phyloP scores from a whole-genome alignment of 768 basidiomycete species.

The Leccinum variicolor region DNA sequence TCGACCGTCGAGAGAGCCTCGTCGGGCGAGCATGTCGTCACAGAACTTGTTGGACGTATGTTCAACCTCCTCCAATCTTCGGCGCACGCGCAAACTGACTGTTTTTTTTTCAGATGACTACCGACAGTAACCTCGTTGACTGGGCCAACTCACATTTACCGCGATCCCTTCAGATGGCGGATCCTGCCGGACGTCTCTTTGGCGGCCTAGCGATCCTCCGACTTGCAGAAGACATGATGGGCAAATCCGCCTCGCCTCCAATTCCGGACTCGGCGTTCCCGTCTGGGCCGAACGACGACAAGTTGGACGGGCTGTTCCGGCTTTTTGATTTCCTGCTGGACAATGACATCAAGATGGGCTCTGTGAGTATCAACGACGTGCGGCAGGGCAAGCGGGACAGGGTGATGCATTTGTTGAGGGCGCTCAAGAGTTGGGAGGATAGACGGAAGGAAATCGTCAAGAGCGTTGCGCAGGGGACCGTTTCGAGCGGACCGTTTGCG shows the following conservation, averaged over 20 bases:
- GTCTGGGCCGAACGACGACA: constrained; percentile 62
- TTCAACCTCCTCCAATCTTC: background rate
- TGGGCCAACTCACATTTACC: constrained; percentile 92
- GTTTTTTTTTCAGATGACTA: constrained; percentile 4
- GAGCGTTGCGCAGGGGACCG: constrained; percentile 44
- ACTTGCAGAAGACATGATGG: constrained; percentile 78
- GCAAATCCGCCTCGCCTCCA: constrained; percentile 59
- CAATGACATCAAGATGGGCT: constrained; percentile 88
- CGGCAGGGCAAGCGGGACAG: constrained; percentile 78
- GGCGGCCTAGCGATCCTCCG: constrained; percentile 80
- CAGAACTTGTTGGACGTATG: constrained; percentile 20
- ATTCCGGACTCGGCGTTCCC: constrained; percentile 82
- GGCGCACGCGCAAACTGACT: constrained; percentile 1
- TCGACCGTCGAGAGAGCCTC: constrained; percentile 64
- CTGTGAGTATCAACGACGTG: constrained; percentile 92
- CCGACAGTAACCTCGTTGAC: constrained; percentile 60
- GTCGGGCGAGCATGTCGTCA: constrained; percentile 38
- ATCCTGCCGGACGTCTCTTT: constrained; percentile 42
- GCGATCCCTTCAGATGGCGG: constrained; percentile 50
- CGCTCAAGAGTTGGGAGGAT: constrained; percentile 79
- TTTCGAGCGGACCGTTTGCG: constrained; percentile 2
- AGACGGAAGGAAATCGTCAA: constrained; percentile 55
- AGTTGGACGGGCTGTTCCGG: constrained; percentile 81
- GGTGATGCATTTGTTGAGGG: constrained; percentile 73
- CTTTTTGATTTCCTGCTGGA: constrained; percentile 92